These are phyloP conservation scores for Quercus engelmannii DNA, from an alignment of 306 rosid genomes.

Conservation along the genomic window DNA sequence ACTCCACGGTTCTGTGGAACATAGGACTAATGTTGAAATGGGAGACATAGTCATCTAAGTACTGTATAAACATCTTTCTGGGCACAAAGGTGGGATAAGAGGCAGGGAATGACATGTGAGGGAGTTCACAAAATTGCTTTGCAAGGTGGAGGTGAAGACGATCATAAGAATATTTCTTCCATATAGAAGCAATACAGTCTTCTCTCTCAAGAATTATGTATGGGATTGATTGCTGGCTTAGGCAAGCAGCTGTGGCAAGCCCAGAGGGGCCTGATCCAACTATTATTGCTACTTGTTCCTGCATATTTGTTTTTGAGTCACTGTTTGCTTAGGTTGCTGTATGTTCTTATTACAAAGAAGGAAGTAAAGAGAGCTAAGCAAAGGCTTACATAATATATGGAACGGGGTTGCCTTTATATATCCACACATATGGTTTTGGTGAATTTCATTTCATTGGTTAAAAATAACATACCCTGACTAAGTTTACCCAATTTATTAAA, in stretches of 20 bases:
- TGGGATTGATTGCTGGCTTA: slow-evolving; percentile 37
- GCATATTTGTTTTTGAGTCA: not conserved
- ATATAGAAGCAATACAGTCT: slow-evolving; percentile 53
- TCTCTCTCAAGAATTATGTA: slow-evolving; percentile 54
- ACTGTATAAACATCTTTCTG: slow-evolving; percentile 34
- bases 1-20: slow-evolving; percentile 40
- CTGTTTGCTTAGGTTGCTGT: no score
- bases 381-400: no score
- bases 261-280: slow-evolving; percentile 71
- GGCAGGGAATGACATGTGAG: slow-evolving; percentile 39
- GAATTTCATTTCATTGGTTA: no score
- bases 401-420: no score
- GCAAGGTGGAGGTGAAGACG: slow-evolving; percentile 55
- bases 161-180: slow-evolving; percentile 64
- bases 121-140: slow-evolving; percentile 46
- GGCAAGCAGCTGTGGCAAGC: slow-evolving; percentile 43
- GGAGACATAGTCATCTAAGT: slow-evolving; percentile 38
- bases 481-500: no score
- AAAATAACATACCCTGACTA: no score
- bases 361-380: no score
- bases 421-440: no score
- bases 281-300: slow-evolving; percentile 33
- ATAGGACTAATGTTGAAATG: slow-evolving; percentile 49
- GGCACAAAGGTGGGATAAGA: slow-evolving; percentile 52
- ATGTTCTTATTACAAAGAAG: no score